phyloP scores from a whole-genome alignment of 2,329 filamentous ascomycete species.

The Cadophora malorum region DNA sequence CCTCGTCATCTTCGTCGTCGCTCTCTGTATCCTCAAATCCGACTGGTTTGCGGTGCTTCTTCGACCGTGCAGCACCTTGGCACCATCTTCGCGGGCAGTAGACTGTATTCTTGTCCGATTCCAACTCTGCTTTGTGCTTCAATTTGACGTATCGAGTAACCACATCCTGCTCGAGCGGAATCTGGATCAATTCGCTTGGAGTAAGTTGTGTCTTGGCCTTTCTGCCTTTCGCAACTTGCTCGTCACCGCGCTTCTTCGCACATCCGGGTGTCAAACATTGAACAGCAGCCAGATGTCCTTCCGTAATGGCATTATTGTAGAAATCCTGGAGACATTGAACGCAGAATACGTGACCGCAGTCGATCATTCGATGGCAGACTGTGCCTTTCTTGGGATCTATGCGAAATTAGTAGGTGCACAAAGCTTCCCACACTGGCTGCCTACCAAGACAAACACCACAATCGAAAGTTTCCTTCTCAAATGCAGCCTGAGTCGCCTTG shows the following conservation, averaged over 20 bases:
- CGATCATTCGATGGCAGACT: conserved; percentile 79
- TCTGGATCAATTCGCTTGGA: conserved; percentile 83
- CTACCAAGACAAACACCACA: conserved; percentile 79
- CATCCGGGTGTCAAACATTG: conserved; percentile 83
- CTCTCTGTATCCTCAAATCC: conserved; percentile 65
- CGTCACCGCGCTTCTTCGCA: conserved; percentile 62
- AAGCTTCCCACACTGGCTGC: too few relatives aligned
- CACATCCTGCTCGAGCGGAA: conserved; percentile 71
- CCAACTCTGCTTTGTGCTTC: conserved; percentile 91
- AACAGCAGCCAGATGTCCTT: conserved; percentile 81
- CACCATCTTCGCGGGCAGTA: conserved; percentile 95
- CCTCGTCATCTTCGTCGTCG: conserved; percentile 56
- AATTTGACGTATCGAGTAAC: conserved; percentile 88
- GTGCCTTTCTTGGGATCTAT: conserved; percentile 85
- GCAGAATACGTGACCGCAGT: conserved; percentile 93
- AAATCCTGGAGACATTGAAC: conserved; percentile 85
- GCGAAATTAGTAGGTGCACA: background rate
- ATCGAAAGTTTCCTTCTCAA: conserved; percentile 84
- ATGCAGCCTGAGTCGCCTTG: conserved; percentile 74
- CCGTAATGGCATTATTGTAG: conserved; percentile 85
- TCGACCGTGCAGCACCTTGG: conserved; percentile 82
- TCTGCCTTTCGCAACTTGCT: conserved; percentile 52
- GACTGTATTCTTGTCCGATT: conserved; percentile 88
- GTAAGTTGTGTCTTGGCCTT: conserved; percentile 74
- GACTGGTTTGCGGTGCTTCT: conserved; percentile 73